Percentiles rank a stretch among this genome's conserved stretches.
Evolutionary conservation across 2,329 filamentous ascomycete species (phyloP).

Genomic region (Phaeophleospora eucalypticola): DNA sequence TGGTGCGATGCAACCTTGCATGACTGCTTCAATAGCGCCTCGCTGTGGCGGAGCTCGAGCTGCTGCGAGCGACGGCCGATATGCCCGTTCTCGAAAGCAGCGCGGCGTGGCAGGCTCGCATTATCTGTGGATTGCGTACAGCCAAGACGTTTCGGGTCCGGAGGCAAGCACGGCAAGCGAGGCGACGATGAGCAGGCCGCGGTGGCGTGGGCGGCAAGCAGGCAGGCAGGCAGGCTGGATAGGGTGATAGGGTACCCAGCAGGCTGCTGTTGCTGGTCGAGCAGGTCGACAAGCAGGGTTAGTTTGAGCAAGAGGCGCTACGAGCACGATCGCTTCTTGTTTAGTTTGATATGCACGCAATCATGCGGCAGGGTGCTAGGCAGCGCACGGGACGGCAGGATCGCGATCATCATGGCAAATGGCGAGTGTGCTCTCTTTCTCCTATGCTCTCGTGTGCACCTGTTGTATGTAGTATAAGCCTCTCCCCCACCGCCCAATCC

Average conservation of each 20-base stretch:
- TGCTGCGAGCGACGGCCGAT: background rate
- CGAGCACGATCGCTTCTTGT: slow-evolving; percentile 14
- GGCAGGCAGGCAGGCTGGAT: background rate
- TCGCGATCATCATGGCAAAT: slow-evolving; percentile 8
- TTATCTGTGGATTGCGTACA: background rate
- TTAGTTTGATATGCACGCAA: slow-evolving; percentile 16
- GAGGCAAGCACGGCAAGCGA: background rate
- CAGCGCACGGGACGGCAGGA: slow-evolving; percentile 16
- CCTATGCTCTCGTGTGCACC: background rate
- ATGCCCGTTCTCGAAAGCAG: background rate
- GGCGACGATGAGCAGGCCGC: slow-evolving; percentile 4
- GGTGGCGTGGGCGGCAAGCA: slow-evolving; percentile 1
- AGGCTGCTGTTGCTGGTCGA: too few relatives aligned
- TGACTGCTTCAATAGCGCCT: slow-evolving; percentile 11
- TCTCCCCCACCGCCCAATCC: slow-evolving; percentile 5
- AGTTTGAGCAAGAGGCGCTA: too few relatives aligned
- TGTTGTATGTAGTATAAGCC: slow-evolving; percentile 15
- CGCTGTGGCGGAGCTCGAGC: slow-evolving; percentile 15
- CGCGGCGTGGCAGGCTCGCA: background rate
- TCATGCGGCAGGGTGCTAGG: slow-evolving; percentile 18
- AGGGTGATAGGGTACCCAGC: too few relatives aligned
- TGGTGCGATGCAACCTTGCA: slow-evolving; percentile 17
- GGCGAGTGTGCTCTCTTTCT: background rate
- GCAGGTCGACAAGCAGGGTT: too few relatives aligned
- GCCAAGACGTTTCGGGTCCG: background rate